These are phyloP conservation scores for Blastobotrys terrestris DNA, from an alignment of 805 yeast genomes.

Conservation along the genomic window DNA sequence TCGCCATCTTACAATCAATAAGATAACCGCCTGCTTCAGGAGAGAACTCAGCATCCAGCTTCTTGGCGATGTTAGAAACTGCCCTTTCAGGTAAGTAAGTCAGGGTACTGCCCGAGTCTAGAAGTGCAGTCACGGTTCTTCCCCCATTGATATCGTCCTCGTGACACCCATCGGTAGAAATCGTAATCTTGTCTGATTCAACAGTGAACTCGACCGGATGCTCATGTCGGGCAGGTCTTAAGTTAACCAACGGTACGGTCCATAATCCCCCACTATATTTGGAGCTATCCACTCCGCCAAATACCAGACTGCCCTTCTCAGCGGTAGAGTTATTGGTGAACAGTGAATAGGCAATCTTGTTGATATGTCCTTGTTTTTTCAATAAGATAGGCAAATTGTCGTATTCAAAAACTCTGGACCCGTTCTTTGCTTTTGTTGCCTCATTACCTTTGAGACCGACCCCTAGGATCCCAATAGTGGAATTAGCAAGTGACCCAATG, in stretches of 20 bases:
- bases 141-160: not conserved
- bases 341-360: conserved; percentile 40
- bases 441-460: conserved; percentile 32
- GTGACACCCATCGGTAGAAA: not conserved
- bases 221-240: not conserved
- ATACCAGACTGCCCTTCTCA: conserved; percentile 45
- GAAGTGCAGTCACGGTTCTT: conserved; percentile 6
- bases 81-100: conserved; percentile 13
- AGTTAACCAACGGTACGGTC: conserved; percentile 16
- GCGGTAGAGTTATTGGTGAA: conserved; percentile 38
- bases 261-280: conserved; percentile 45
- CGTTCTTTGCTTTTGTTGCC: conserved; percentile 26
- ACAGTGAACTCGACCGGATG: conserved; percentile 10
- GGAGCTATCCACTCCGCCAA: conserved; percentile 65
- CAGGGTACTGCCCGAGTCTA: conserved; percentile 20
- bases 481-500: conserved; percentile 59
- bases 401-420: conserved; percentile 6
- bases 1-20: not conserved
- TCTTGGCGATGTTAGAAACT: conserved; percentile 6
- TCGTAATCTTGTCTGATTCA: conserved; percentile 15
- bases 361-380: conserved; percentile 38
- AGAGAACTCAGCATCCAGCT: conserved; percentile 4
- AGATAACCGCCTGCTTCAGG: conserved; percentile 2
- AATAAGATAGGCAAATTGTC: conserved; percentile 30
- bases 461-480: conserved; percentile 49